Evolutionary conservation across 805 yeast species (phyloP).

Genomic region (Candida sakaeoensis): DNA sequence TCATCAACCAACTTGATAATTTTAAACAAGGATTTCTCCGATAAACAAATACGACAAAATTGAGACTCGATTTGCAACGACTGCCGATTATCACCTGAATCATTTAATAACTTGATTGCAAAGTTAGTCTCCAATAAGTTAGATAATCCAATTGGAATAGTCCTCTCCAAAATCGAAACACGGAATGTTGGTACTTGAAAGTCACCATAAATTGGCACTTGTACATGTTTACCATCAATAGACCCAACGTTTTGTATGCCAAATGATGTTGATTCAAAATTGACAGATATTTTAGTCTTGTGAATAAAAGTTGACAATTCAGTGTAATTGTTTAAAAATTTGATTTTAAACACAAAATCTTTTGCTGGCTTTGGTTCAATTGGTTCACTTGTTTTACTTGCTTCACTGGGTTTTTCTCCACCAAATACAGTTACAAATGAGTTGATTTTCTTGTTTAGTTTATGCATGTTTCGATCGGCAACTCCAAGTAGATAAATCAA

Average conservation of each 20-base stretch:
- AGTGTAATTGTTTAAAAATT: slow-evolving; percentile 29
- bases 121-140: slow-evolving; percentile 43
- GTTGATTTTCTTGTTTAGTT: slow-evolving; percentile 5
- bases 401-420: slow-evolving; percentile 3
- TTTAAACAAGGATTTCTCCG: slow-evolving; percentile 46
- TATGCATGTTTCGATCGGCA: slow-evolving; percentile 1
- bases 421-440: neutral
- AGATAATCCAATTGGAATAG: slow-evolving; percentile 39
- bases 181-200: slow-evolving; percentile 40
- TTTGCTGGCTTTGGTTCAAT: neutral
- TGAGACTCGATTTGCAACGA: slow-evolving; percentile 57
- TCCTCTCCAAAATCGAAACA: slow-evolving; percentile 36
- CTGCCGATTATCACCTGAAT: slow-evolving; percentile 26
- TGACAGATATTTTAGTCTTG: slow-evolving; percentile 31
- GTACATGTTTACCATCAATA: slow-evolving; percentile 7
- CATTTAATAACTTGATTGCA: slow-evolving; percentile 41
- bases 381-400: too few species aligned
- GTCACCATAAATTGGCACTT: slow-evolving; percentile 35
- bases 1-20: slow-evolving; percentile 33
- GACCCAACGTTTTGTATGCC: slow-evolving; percentile 21
- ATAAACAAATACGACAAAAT: slow-evolving; percentile 54
- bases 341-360: slow-evolving; percentile 20
- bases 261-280: slow-evolving; percentile 27
- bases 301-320: slow-evolving; percentile 32
- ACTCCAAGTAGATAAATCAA: slow-evolving; percentile 7